Conservation (phyloP, 78 protist genomes). For the slime mould (Dictyostelium discoideum) region DNA sequence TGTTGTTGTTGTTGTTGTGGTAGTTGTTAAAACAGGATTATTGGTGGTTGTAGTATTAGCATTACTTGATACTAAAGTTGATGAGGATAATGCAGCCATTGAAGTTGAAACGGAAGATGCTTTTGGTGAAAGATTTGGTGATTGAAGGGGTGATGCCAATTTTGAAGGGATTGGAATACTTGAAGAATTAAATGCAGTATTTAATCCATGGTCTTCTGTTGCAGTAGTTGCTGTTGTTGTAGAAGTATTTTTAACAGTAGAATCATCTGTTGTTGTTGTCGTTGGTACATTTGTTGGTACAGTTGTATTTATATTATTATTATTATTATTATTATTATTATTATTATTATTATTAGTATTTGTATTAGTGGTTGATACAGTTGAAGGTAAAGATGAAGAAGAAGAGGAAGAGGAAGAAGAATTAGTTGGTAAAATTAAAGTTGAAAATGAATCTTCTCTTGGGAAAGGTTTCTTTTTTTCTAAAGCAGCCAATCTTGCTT, state of each 20-base stretch:
- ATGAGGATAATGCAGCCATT: neutral
- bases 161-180: neutral
- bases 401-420: neutral
- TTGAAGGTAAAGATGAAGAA: neutral
- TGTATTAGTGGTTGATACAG: neutral
- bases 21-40: neutral
- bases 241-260: neutral
- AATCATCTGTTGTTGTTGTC: neutral
- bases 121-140: conserved; percentile 9
- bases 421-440: neutral
- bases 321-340: too few species aligned
- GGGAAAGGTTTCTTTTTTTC: neutral
- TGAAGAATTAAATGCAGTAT: neutral
- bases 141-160: conserved; percentile 1
- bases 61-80: neutral
- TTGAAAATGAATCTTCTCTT: neutral
- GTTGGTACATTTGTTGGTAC: neutral
- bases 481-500: neutral
- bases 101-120: neutral
- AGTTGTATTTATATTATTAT: neutral
- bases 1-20: neutral
- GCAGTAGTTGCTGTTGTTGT: neutral
- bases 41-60: neutral
- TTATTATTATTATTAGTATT: neutral
- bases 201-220: neutral